phyloP scores from a whole-genome alignment of 2,329 filamentous ascomycete genomes.

The Diaporthe ampelina region DNA sequence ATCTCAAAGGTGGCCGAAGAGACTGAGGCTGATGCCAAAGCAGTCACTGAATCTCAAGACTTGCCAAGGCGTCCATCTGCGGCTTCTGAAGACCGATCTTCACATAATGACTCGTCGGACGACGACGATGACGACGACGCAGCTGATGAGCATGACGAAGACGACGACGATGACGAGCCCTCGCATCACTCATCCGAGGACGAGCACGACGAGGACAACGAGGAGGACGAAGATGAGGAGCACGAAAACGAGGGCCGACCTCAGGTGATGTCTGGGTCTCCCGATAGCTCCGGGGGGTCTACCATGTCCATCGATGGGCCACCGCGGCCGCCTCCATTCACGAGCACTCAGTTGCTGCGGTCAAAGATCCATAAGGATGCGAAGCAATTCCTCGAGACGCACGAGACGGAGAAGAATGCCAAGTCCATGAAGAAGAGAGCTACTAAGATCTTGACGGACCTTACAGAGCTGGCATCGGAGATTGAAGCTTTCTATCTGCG shows the following conservation, averaged over 20 bases:
- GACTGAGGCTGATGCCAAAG: constrained; percentile 51
- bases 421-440: constrained; percentile 85
- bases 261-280: constrained; percentile 77
- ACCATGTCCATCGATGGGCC: constrained; percentile 74
- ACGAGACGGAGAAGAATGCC: constrained; percentile 82
- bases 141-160: constrained; percentile 63
- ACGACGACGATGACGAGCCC: constrained; percentile 60
- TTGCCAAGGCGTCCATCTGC: constrained; percentile 49
- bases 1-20: constrained; percentile 82
- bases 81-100: constrained; percentile 44
- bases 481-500: constrained; percentile 79
- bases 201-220: constrained; percentile 62
- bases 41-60: constrained; percentile 46
- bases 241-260: constrained; percentile 59
- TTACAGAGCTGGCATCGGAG: constrained; percentile 79
- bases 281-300: constrained; percentile 75
- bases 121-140: constrained; percentile 67
- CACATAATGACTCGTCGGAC: constrained; percentile 45
- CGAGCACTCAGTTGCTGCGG: constrained; percentile 71
- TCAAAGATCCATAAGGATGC: constrained; percentile 82
- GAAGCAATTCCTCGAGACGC: constrained; percentile 84
- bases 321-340: constrained; percentile 58
- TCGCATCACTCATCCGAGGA: constrained; percentile 54
- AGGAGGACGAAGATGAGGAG: constrained; percentile 68
- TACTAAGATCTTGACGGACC: constrained; percentile 77